Conservation (phyloP, 176 grass and related monocot genomes). For the Avena atlantica region DNA sequence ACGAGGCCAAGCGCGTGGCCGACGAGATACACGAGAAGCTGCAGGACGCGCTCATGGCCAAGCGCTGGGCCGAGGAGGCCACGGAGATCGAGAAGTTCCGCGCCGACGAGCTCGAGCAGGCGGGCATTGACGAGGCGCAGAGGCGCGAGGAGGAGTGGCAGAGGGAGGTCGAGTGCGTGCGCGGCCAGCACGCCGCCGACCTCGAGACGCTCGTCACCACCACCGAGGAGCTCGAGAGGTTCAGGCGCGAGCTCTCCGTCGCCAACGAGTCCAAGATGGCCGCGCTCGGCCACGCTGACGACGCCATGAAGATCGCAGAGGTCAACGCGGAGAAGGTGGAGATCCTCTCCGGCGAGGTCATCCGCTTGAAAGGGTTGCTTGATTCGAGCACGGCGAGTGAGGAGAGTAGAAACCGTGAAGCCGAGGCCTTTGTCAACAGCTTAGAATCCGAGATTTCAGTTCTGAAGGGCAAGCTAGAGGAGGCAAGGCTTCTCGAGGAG, state of each 20-base stretch:
- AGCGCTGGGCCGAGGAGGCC: slow-evolving; percentile 77
- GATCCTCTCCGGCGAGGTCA: slow-evolving; percentile 63
- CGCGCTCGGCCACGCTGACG: slow-evolving; percentile 67
- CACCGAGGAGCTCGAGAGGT: slow-evolving; percentile 68
- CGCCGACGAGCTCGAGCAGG: slow-evolving; percentile 85
- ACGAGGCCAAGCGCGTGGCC: slow-evolving; percentile 64
- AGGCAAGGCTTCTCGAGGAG: slow-evolving; percentile 54
- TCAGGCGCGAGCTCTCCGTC: slow-evolving; percentile 60
- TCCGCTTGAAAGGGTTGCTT: slow-evolving; percentile 67
- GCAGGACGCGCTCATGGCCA: slow-evolving; percentile 72
- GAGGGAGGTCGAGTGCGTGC: slow-evolving; percentile 71
- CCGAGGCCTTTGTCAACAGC: slow-evolving; percentile 59
- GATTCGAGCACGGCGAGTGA: slow-evolving; percentile 60
- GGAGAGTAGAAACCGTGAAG: slow-evolving; percentile 73
- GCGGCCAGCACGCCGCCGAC: slow-evolving; percentile 59
- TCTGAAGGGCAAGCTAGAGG: slow-evolving; percentile 70
- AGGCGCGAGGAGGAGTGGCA: slow-evolving; percentile 70
- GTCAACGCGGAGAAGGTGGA: slow-evolving; percentile 83
- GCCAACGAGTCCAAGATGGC: slow-evolving; percentile 71
- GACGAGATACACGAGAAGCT: slow-evolving; percentile 80
- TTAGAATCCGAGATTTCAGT: slow-evolving; percentile 62
- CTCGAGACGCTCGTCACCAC: slow-evolving; percentile 63
- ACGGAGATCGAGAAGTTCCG: slow-evolving; percentile 92
- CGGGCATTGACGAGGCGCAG: slow-evolving; percentile 65
- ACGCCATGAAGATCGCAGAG: slow-evolving; percentile 74